Conservation (phyloP, 192 early-diverging fungal species). For the Fimicolochytrium jonesii region DNA sequence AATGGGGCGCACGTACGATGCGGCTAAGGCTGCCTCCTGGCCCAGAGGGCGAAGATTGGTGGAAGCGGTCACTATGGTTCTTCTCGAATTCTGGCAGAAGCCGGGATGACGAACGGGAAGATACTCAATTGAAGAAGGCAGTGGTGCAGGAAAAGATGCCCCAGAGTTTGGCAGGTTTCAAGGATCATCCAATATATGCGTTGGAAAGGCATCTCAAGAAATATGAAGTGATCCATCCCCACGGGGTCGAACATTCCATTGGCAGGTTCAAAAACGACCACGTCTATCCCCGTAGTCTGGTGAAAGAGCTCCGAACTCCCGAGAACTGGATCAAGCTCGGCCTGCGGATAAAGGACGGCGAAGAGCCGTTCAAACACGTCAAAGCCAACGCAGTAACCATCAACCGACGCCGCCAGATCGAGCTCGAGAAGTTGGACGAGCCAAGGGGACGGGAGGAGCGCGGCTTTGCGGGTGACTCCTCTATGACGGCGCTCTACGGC, state of each 20-base stretch:
- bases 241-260: slow-evolving; percentile 52
- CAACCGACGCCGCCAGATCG: slow-evolving; percentile 37
- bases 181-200: slow-evolving; percentile 75
- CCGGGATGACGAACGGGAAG: slow-evolving; percentile 39
- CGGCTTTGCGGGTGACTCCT: slow-evolving; percentile 18
- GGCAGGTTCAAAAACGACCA: slow-evolving; percentile 71
- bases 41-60: slow-evolving; percentile 32
- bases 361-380: slow-evolving; percentile 43
- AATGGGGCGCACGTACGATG: slow-evolving; percentile 46
- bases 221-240: slow-evolving; percentile 71
- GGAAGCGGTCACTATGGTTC: slow-evolving; percentile 35
- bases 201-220: slow-evolving; percentile 81
- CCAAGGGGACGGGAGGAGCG: slow-evolving; percentile 2
- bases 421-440: slow-evolving; percentile 24
- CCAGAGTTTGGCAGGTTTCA: slow-evolving; percentile 69
- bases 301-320: slow-evolving; percentile 47
- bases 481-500: slow-evolving; percentile 60
- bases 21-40: slow-evolving; percentile 9
- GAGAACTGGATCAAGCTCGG: slow-evolving; percentile 66
- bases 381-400: slow-evolving; percentile 44
- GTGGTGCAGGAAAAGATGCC: slow-evolving; percentile 68
- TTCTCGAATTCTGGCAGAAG: slow-evolving; percentile 30
- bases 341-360: slow-evolving; percentile 39
- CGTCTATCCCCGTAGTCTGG: slow-evolving; percentile 74
- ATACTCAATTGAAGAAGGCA: slow-evolving; percentile 39